Evolutionary conservation across 768 basidiomycete species (phyloP).

Genomic region (Lentinula guzmanii): DNA sequence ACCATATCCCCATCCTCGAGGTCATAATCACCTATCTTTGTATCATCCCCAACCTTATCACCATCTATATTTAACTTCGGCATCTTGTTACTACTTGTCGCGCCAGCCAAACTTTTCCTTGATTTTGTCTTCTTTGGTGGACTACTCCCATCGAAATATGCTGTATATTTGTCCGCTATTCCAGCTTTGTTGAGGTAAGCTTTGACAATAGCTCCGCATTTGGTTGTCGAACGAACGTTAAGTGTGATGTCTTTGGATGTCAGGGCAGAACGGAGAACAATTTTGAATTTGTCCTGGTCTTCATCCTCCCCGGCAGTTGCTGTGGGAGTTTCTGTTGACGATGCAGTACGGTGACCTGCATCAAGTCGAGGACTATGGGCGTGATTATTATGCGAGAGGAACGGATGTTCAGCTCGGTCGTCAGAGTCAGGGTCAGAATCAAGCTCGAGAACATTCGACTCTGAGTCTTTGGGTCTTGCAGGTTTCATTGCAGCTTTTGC

Average conservation of each 20-base stretch:
- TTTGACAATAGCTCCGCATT: constrained; percentile 68
- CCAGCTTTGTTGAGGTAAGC: constrained; percentile 70
- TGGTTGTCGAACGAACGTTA: constrained; percentile 69
- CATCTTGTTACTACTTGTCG: constrained; percentile 25
- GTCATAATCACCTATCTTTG: constrained; percentile 60
- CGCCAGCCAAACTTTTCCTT: constrained; percentile 19
- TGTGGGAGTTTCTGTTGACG: background rate
- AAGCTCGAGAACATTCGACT: constrained; percentile 6
- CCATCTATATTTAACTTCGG: constrained; percentile 64
- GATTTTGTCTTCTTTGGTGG: constrained; percentile 20
- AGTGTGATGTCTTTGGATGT: constrained; percentile 51
- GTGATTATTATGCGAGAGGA: constrained; percentile 17
- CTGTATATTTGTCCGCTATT: constrained; percentile 48
- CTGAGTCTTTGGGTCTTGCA: constrained; percentile 6
- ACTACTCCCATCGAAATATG: constrained; percentile 15
- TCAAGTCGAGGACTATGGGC: constrained; percentile 19
- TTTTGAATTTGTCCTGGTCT: constrained; percentile 54
- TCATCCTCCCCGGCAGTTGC: constrained; percentile 12
- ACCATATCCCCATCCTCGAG: constrained; percentile 78
- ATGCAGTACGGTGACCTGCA: constrained; percentile 8
- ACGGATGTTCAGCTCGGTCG: constrained; percentile 16
- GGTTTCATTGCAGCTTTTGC: constrained; percentile 4
- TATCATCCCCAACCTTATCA: constrained; percentile 54
- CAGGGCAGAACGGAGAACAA: constrained; percentile 56
- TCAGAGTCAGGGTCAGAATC: constrained; percentile 8